Percentiles rank a stretch among this genome's conserved stretches.
Evolutionary conservation across 2,329 filamentous ascomycete species (phyloP).

Genomic region (Xylariaceae sp.): DNA sequence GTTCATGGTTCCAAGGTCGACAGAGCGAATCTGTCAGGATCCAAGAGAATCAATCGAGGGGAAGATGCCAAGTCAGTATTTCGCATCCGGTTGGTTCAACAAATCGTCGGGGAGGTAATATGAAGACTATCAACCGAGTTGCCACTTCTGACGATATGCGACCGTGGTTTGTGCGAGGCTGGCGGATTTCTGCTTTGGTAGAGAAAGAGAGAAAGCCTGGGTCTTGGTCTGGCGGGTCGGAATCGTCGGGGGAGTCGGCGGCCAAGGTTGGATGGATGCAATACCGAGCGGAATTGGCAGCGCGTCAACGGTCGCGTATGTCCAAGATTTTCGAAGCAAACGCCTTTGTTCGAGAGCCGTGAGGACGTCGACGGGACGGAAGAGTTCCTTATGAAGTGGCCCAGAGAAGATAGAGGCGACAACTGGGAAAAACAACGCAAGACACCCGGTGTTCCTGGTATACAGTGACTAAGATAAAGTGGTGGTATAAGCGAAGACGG

Average conservation of each 20-base stretch:
- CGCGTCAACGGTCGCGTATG: constrained; percentile 32
- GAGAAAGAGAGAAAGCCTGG: constrained; percentile 15
- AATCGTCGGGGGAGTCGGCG: constrained; percentile 25
- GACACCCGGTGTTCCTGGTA: constrained; percentile 25
- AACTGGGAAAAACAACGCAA: constrained; percentile 30
- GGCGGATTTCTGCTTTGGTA: constrained; percentile 8
- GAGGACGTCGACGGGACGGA: not conserved
- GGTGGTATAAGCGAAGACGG: constrained; percentile 24
- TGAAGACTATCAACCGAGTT: constrained; percentile 4
- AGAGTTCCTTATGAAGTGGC: constrained; percentile 23
- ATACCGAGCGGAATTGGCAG: constrained; percentile 27
- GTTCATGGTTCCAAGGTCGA: constrained; percentile 58
- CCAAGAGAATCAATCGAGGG: constrained; percentile 35
- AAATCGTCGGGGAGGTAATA: constrained; percentile 11
- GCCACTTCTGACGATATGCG: constrained; percentile 12
- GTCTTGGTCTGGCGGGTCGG: constrained; percentile 18
- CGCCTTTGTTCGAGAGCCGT: constrained; percentile 1
- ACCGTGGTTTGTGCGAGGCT: constrained; percentile 10
- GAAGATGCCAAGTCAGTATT: constrained; percentile 34
- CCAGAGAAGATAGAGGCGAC: constrained; percentile 24
- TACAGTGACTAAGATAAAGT: constrained; percentile 29
- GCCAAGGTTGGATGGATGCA: constrained; percentile 21
- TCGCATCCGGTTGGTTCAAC: constrained; percentile 36
- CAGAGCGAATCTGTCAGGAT: constrained; percentile 49
- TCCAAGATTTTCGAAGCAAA: not conserved